Base-by-base conservation (phyloP, 225 moss, liverwort and hornwort species). In the Pleurozium schreberi region DNA sequence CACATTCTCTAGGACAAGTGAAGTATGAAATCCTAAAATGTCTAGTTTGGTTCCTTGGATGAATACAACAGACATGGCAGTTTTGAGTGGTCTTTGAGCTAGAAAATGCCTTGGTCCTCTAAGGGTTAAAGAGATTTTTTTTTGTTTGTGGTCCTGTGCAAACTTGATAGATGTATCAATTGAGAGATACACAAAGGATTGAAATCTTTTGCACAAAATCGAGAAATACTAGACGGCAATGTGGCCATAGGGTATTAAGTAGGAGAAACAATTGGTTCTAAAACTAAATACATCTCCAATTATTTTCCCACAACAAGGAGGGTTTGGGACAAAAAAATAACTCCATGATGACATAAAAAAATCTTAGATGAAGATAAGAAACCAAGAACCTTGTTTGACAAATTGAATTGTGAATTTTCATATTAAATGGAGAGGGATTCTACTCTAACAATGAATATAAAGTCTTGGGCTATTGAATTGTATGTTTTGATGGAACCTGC, bases 401-500 rank as follows among this genome's bases (percentile, higher is more conserved):
- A 43, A 3, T 16, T 73, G 10, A 73, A 27, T 28, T 43, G 27
- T 68, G 4, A n/a, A 4, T 22, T 21, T 4, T 12, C 7, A 68
- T 22, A 6, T 68, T 68, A 22, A n/a, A 22, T 12, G 1, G 2
- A 1, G 12, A 68, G n/a, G 22, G 12, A 22, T 22, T n/a, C 12
- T 68, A 38, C 1, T 21, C n/a, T n/a, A 20, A 21, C 6, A n/a
- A n/a, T n/a, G 12, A n/a, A 38, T 38, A 6, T 20, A n/a, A n/a
- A n/a, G 6, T n/a, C n/a, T 15, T 21, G 12, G n/a, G 4, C 2
- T n/a, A 7, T 22, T 68, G 6, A 3, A 68, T 68, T 12, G n/a
- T 68, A n/a, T 38, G n/a, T 20, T n/a, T n/a, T 68, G n/a, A 68
- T 68, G 0, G 2, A 68, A 12, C 7, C 12, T 0, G 7, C 2